Percentiles rank a stretch among this genome's conserved stretches.
Evolutionary conservation across 805 yeast species (phyloP).

Genomic region (Zygoascus tannicola): DNA sequence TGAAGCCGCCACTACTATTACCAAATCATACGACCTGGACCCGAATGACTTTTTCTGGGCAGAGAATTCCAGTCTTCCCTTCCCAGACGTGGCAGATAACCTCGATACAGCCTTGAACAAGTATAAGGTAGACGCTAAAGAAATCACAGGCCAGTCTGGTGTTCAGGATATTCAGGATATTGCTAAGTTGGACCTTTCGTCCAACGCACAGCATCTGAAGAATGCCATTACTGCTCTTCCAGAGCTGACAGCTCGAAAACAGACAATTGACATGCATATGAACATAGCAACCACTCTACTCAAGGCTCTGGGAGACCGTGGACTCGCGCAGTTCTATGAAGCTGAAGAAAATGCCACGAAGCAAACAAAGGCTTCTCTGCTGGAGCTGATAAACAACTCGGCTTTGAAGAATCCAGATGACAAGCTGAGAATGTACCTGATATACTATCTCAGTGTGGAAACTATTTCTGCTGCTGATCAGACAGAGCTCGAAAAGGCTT

Average conservation of each 20-base stretch:
- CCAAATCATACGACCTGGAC: slow-evolving; percentile 73
- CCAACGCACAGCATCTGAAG: slow-evolving; percentile 34
- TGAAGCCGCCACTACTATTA: slow-evolving; percentile 28
- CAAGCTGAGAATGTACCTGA: slow-evolving; percentile 81
- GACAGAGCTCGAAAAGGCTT: slow-evolving; percentile 54
- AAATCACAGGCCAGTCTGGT: slow-evolving; percentile 69
- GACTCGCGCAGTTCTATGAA: slow-evolving; percentile 84
- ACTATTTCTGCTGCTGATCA: slow-evolving; percentile 42
- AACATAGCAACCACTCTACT: slow-evolving; percentile 79
- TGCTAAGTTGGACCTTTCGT: slow-evolving; percentile 35
- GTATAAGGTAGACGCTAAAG: slow-evolving; percentile 83
- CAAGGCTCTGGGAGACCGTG: slow-evolving; percentile 75
- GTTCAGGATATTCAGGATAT: slow-evolving; percentile 65
- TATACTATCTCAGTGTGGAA: slow-evolving; percentile 43
- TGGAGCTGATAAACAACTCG: slow-evolving; percentile 40
- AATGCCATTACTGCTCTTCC: slow-evolving; percentile 86
- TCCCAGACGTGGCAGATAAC: slow-evolving; percentile 98
- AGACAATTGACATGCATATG: slow-evolving; percentile 93
- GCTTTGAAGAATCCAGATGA: slow-evolving; percentile 54
- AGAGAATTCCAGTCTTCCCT: slow-evolving; percentile 75
- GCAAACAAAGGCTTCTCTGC: slow-evolving; percentile 45
- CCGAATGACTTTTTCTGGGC: slow-evolving; percentile 92
- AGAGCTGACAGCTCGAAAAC: slow-evolving; percentile 79
- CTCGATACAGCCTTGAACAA: slow-evolving; percentile 74
- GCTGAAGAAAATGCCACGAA: slow-evolving; percentile 69